These are phyloP conservation scores for Colletotrichum godetiae DNA, from an alignment of 2,329 filamentous ascomycete genomes.

Conservation along the genomic window DNA sequence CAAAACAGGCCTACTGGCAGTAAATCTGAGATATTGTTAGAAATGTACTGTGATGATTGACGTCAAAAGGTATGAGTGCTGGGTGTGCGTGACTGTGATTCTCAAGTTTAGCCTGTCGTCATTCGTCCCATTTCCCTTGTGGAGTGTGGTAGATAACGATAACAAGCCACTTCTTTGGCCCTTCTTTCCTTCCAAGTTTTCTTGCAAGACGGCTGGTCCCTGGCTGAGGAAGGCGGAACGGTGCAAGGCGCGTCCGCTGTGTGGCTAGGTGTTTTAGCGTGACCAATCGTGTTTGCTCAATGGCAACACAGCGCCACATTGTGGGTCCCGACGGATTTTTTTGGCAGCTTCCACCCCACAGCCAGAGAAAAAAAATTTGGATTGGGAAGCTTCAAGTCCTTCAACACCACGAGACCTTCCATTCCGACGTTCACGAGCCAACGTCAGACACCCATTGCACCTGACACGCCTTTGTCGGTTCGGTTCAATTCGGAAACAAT, in stretches of 20 bases:
- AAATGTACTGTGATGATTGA: background rate
- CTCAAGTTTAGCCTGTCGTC: background rate
- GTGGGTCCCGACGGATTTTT: conserved; percentile 20
- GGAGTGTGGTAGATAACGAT: background rate
- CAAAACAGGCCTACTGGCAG: background rate
- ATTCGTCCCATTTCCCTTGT: background rate
- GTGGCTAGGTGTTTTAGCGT: conserved; percentile 14
- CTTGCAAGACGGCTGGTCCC: background rate
- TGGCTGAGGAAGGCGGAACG: conserved; percentile 16
- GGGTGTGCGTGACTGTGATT: background rate
- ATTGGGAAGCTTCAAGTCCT: conserved; percentile 39
- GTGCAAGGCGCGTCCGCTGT: conserved; percentile 30
- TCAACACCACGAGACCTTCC: conserved; percentile 32
- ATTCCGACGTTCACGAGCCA: conserved; percentile 33
- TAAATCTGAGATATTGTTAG: background rate
- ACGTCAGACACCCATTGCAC: conserved; percentile 27
- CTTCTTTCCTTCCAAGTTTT: background rate
- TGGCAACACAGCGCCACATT: conserved; percentile 25
- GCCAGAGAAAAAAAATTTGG: conserved; percentile 39
- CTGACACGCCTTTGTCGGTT: conserved; percentile 12
- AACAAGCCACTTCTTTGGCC: background rate
- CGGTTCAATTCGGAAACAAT: conserved; percentile 41
- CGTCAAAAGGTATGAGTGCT: background rate
- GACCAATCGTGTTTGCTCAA: conserved; percentile 21
- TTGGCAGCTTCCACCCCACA: conserved; percentile 36